Evolutionary conservation across 441 rosid genomes (phyloP), one percentile per base, ranked within the genome.

Genomic region (Lepidium campestre): DNA sequence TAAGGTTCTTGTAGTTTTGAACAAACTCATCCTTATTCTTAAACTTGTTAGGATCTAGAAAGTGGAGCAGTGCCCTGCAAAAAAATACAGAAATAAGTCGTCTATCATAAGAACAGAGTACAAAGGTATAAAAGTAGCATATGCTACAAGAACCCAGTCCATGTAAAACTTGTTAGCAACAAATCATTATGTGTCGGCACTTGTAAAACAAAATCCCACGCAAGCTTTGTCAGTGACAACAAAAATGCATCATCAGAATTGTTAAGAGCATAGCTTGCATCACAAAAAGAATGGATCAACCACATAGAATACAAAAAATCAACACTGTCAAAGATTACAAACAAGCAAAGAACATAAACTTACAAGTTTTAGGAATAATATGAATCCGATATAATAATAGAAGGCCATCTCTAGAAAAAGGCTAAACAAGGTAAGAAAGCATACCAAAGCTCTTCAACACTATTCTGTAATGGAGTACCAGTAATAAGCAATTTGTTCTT

Each of bases 401-500:
- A 35, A 25, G 14, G 20, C 13, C 57, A 35, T 53, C 41, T 32
- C 41, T 36, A 60, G 18, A 73, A 48, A 61, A 39, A 57, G 36
- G 49, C 54, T 67, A 36, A 41, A 61, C 6, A 45, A 14, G 56
- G 58, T 37, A 63, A 49, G 45, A 66, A 74, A 41, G 29, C 69
- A 56, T 85, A 96, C 99, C 99, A 93, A 55, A 96, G 85, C 80
- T 96, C 99, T 78, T 96, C 99, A 23, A 96, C 99, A 40, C 98
- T 96, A 78, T 96, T 96, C 79, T 96, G 99, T 56, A 96, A 74
- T 68, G 99, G 99, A 70, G 99, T 96, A 46, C 99, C 99, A 68
- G 99, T 96, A 61, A 96, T 93, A 41, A 96, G 91, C 85, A 96
- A 79, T 81, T 89, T 96, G 85, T 93, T 96, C 83, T 90, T 96